phyloP scores from a whole-genome alignment of 2,329 filamentous ascomycete species.

The Aspergillaceae sp. region DNA sequence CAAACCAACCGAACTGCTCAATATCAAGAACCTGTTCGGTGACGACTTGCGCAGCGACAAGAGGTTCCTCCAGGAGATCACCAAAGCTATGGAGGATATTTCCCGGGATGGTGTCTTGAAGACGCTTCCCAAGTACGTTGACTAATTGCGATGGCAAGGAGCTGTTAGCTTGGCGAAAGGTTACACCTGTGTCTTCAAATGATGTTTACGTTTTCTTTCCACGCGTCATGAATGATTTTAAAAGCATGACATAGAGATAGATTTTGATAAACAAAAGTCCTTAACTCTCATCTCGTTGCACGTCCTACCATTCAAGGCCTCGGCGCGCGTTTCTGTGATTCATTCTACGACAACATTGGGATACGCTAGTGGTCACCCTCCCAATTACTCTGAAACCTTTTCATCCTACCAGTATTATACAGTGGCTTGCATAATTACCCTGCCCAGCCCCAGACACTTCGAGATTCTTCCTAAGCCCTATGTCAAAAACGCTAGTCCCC shows the following conservation, averaged over 20 bases:
- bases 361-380: too few relatives aligned
- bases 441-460: too few relatives aligned
- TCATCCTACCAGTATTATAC: too few relatives aligned
- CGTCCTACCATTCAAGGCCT: neutral
- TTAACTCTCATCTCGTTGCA: neutral
- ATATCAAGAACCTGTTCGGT: slow-evolving; percentile 43
- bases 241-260: slow-evolving; percentile 11
- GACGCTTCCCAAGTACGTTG: slow-evolving; percentile 44
- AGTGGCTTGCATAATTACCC: too few relatives aligned
- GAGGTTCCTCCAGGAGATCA: slow-evolving; percentile 41
- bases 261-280: slow-evolving; percentile 10
- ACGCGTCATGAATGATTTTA: slow-evolving; percentile 7
- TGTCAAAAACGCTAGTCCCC: too few relatives aligned
- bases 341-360: neutral
- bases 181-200: slow-evolving; percentile 7
- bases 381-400: too few relatives aligned
- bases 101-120: slow-evolving; percentile 41
- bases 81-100: slow-evolving; percentile 42
- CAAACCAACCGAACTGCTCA: slow-evolving; percentile 37
- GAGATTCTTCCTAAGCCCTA: too few relatives aligned
- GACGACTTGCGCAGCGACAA: slow-evolving; percentile 44
- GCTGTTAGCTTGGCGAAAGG: slow-evolving; percentile 3
- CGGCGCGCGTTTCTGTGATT: neutral
- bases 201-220: slow-evolving; percentile 8
- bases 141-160: slow-evolving; percentile 14